phyloP scores from a whole-genome alignment of 192 early-diverging fungal genomes.

The Podochytrium sp. region DNA sequence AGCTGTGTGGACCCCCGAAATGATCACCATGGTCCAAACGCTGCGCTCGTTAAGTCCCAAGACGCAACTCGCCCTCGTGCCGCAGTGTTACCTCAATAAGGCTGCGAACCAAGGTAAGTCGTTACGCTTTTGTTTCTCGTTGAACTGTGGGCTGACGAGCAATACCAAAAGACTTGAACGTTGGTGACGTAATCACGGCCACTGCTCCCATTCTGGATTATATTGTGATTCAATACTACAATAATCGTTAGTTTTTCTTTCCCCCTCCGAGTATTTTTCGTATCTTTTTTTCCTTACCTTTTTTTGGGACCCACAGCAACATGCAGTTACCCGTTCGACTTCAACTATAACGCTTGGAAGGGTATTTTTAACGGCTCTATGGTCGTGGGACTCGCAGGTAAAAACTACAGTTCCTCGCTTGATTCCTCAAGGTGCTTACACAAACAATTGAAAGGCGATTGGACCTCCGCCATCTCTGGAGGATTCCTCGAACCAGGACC shows the following conservation, averaged over 20 bases:
- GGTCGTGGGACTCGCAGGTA: constrained; percentile 8
- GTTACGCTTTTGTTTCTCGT: no score
- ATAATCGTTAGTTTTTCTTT: neutral
- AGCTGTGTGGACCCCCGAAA: constrained; percentile 15
- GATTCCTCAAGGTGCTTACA: no score
- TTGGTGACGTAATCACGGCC: neutral
- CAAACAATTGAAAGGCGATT: no score
- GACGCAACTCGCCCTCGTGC: neutral
- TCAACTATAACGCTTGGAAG: constrained; percentile 13
- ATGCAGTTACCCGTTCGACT: constrained; percentile 14
- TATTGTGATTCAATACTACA: constrained; percentile 14
- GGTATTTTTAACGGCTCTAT: neutral
- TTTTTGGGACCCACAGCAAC: no score
- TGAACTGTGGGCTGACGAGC: no score
- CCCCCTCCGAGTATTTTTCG: no score
- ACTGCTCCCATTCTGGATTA: neutral
- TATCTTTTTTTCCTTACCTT: no score
- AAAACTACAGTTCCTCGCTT: no score
- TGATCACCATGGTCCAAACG: neutral
- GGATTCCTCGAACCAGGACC: constrained; percentile 20
- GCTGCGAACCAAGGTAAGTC: neutral
- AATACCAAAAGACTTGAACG: neutral
- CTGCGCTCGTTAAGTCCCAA: neutral
- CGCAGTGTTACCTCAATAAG: neutral
- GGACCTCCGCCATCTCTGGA: constrained; percentile 16